A percentile compares a stretch with the other conserved stretches of the same genome.
These are phyloP conservation scores for Jatropha podagrica DNA, from an alignment of 441 rosid species.

Conservation along the genomic window DNA sequence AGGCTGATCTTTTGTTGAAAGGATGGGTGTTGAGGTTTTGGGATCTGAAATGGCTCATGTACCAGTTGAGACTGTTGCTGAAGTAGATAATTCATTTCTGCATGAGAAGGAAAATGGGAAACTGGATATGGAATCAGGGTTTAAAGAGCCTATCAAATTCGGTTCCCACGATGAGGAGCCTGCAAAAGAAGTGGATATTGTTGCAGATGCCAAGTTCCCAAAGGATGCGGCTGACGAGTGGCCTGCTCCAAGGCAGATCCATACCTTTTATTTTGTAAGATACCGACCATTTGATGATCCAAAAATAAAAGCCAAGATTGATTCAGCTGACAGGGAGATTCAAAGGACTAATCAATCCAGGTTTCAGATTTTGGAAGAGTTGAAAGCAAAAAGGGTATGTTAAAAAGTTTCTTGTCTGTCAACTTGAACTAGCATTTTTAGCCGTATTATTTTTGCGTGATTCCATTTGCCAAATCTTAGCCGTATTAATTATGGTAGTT, in stretches of 20 bases:
- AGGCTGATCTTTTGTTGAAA: slow-evolving; percentile 22
- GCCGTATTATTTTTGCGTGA: background rate
- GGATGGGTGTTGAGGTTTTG: slow-evolving; percentile 63
- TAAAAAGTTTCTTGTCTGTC: slow-evolving; percentile 5
- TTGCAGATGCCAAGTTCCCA: slow-evolving; percentile 38
- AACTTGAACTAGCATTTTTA: background rate
- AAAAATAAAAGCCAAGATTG: slow-evolving; percentile 58
- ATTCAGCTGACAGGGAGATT: slow-evolving; percentile 69
- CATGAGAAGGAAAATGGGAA: slow-evolving; percentile 47
- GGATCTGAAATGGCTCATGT: slow-evolving; percentile 52
- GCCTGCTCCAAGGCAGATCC: slow-evolving; percentile 56
- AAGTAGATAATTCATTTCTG: slow-evolving; percentile 30
- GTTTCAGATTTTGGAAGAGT: slow-evolving; percentile 40
- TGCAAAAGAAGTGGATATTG: slow-evolving; percentile 33
- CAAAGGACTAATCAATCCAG: slow-evolving; percentile 44
- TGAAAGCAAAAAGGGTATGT: slow-evolving; percentile 68
- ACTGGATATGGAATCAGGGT: slow-evolving; percentile 30
- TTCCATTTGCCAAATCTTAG: background rate
- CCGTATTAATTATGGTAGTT: slow-evolving; percentile 1
- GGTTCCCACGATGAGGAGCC: slow-evolving; percentile 50
- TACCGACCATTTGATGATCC: slow-evolving; percentile 64
- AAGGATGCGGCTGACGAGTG: slow-evolving; percentile 63
- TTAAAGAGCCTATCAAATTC: slow-evolving; percentile 35
- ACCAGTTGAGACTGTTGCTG: slow-evolving; percentile 40
- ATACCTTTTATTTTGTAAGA: slow-evolving; percentile 58